Evolutionary conservation across 768 basidiomycete genomes (phyloP).

Genomic region (Amanita rubescens): DNA sequence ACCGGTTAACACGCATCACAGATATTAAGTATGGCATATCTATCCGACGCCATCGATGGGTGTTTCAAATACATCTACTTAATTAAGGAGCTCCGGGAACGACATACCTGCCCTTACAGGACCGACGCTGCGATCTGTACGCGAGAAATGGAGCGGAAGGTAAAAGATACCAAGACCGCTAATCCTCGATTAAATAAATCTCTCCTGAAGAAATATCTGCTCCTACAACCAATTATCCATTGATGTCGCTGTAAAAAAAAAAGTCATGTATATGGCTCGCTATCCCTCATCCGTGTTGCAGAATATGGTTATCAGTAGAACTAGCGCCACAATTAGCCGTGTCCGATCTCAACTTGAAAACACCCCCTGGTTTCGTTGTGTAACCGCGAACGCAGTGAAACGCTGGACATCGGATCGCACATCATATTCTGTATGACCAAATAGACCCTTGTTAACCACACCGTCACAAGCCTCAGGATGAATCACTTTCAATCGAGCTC

Average conservation of each 20-base stretch:
- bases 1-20: background rate
- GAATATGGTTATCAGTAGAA: no score
- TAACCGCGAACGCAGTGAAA: no score
- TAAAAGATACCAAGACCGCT: background rate
- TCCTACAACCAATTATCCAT: conserved; percentile 19
- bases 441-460: no score
- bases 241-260: no score
- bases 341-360: conserved; percentile 59
- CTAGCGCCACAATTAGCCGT: conserved; percentile 51
- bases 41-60: no score
- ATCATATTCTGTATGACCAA: background rate
- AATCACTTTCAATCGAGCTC: no score
- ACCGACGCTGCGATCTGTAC: conserved; percentile 38
- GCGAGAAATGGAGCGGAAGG: conserved; percentile 43
- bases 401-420: background rate
- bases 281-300: conserved; percentile 45
- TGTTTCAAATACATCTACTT: conserved; percentile 56
- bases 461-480: no score
- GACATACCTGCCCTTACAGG: conserved; percentile 34
- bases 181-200: conserved; percentile 48
- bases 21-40: conserved; percentile 29
- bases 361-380: conserved; percentile 59
- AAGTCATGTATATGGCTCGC: conserved; percentile 25
- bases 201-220: conserved; percentile 68
- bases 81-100: conserved; percentile 62